Percentiles rank a stretch among this genome's conserved stretches.
These are phyloP conservation scores for Nakaseomyces uthaithaninus DNA, from an alignment of 1,139 yeast species.

Conservation along the genomic window DNA sequence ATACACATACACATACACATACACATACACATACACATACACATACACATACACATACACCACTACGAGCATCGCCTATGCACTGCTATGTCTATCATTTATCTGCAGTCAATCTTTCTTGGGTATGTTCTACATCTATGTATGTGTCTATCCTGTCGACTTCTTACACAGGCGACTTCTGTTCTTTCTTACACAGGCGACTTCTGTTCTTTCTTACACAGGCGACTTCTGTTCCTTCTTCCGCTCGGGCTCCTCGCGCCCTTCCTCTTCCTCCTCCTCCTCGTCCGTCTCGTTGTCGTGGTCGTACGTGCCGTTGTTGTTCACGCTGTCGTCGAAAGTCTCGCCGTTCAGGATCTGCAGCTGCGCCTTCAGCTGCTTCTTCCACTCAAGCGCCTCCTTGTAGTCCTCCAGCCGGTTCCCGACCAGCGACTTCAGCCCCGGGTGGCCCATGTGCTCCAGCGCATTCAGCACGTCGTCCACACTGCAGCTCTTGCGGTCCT, in stretches of 20 bases:
- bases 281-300: constrained; percentile 10
- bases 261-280: constrained; percentile 5
- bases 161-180: too few relatives aligned
- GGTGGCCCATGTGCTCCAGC: constrained; percentile 45
- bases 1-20: too few relatives aligned
- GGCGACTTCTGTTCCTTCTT: constrained; percentile 12
- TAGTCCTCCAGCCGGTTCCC: constrained; percentile 27
- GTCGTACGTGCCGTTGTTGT: constrained; percentile 10
- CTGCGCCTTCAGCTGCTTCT: constrained; percentile 20
- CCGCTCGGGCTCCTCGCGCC: too few relatives aligned
- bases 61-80: background rate
- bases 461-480: constrained; percentile 60
- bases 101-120: too few relatives aligned
- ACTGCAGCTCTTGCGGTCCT: constrained; percentile 52
- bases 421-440: constrained; percentile 34
- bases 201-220: constrained; percentile 1
- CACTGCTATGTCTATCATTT: background rate
- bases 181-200: background rate
- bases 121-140: too few relatives aligned
- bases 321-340: constrained; percentile 12
- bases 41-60: background rate
- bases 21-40: too few relatives aligned
- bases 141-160: too few relatives aligned
- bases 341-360: constrained; percentile 17
- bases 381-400: constrained; percentile 23